These are phyloP conservation scores for Penicillium bialowiezense DNA, from an alignment of 495 filamentous ascomycete genomes.

Conservation along the genomic window DNA sequence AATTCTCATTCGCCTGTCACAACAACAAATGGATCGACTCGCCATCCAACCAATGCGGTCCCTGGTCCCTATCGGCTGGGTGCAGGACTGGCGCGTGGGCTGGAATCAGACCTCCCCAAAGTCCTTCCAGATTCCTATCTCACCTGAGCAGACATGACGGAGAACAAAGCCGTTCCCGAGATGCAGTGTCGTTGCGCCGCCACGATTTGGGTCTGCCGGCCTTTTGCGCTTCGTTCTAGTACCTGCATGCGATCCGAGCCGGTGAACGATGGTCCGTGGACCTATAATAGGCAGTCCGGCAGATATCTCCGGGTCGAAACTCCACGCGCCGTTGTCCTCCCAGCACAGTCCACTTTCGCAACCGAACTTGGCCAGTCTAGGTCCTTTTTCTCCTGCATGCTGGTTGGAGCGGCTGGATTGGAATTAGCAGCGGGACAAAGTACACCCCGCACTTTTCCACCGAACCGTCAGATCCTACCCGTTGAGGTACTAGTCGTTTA, in stretches of 20 bases:
- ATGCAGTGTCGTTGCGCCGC: conserved; percentile 12
- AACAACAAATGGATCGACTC: background rate
- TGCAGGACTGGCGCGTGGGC: conserved; percentile 20
- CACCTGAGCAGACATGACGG: background rate
- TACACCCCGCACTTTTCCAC: conserved; percentile 4
- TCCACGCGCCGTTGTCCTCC: conserved; percentile 14
- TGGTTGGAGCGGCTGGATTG: background rate
- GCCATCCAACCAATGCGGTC: conserved; percentile 7
- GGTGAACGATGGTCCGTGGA: conserved; percentile 32
- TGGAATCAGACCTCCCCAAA: conserved; percentile 2
- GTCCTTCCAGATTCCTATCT: background rate
- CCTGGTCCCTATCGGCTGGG: conserved; percentile 15
- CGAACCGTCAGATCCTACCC: background rate
- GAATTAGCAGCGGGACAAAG: background rate
- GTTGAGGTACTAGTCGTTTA: background rate
- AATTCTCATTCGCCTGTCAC: background rate
- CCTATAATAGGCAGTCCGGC: conserved; percentile 18
- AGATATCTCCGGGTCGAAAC: conserved; percentile 19
- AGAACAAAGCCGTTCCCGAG: conserved; percentile 6
- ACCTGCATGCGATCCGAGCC: conserved; percentile 36
- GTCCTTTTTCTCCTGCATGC: background rate
- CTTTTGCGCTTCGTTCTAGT: conserved; percentile 27
- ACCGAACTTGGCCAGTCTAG: background rate
- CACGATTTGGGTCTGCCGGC: conserved; percentile 13
- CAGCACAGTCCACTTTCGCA: background rate